Evolutionary conservation across 1,139 yeast genomes (phyloP), one percentile per base, ranked within the genome.

Genomic region (Candida pseudoviswanathii): DNA sequence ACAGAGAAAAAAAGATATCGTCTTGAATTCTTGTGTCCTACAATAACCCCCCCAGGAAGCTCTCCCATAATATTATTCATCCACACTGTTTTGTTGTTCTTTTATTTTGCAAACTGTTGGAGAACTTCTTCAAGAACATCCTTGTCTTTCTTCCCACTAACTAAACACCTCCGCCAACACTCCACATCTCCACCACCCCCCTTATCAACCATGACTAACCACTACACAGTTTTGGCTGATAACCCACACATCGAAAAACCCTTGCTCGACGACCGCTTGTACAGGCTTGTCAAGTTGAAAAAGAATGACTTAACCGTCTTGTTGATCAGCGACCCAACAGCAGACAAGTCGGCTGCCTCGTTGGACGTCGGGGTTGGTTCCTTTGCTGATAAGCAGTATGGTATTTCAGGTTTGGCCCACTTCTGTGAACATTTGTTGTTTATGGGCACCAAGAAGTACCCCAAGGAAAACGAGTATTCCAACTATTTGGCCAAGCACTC

Each of bases 401-500:
- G 77, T 29, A 67, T 90, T 30, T 86, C 92, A 2, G 99, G 99
- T 1, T 73, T 94, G 54, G 99, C 99, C 2, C 99, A 94, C 68
- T 94, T 94, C 67, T 91, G 97, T 69, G 99, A 94, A 70, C 99
- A 94, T 68, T 75, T 94, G 57, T 74, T 94, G 53, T 94, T 94
- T 66, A 90, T 94, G 97, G 99, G 99, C n/a, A 92, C 98, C 3
- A 77, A 81, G 58, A 92, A 91, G 68, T 94, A 86, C 61, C 99
- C 99, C 0, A 77, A 80, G 52, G 99, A 94, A 66, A 91, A 90
- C 65, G 98, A 90, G 59, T 94, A 94, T 66, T 77, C 86, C 43
- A 81, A 85, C 49, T 94, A 80, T 64, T 72, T 94, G 53, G 78
- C 96, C 5, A 84, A 86, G 53, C 96, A 81, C 57, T 75, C 81